Conservation (phyloP, 306 rosid genomes). For the Cercis canadensis region DNA sequence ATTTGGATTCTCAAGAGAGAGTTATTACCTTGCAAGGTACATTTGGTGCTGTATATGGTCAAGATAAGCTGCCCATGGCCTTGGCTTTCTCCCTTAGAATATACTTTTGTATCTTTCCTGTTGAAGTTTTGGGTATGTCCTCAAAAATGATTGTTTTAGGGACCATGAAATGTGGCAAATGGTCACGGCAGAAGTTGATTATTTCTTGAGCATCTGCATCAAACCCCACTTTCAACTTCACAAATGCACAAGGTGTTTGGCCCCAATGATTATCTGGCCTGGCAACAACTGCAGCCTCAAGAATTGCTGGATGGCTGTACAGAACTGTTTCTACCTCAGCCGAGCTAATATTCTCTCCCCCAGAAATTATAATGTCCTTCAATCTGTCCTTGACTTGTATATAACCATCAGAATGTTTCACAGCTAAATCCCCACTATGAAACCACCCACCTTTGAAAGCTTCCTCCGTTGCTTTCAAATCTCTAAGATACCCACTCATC, state of each 20-base stretch:
- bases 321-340: constrained; percentile 80
- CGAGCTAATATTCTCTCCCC: constrained; percentile 87
- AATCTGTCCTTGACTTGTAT: constrained; percentile 77
- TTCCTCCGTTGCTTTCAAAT: constrained; percentile 70
- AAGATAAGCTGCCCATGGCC: constrained; percentile 61
- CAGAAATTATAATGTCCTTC: constrained; percentile 82
- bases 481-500: constrained; percentile 83
- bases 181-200: constrained; percentile 58
- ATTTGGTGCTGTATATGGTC: neutral
- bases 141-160: constrained; percentile 64
- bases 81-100: constrained; percentile 69
- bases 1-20: too few relatives aligned
- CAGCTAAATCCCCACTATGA: constrained; percentile 82
- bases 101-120: constrained; percentile 81
- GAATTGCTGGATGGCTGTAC: constrained; percentile 69
- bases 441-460: constrained; percentile 86
- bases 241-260: constrained; percentile 88
- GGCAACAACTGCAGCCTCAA: constrained; percentile 84
- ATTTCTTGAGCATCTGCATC: constrained; percentile 50
- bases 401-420: constrained; percentile 74
- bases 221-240: constrained; percentile 63
- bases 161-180: constrained; percentile 81
- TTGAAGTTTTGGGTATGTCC: constrained; percentile 76
- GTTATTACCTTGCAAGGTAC: too few relatives aligned
- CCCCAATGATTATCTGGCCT: constrained; percentile 89